These are phyloP conservation scores for Antitrichia curtipendula DNA, from an alignment of 225 moss, liverwort and hornwort species.

Conservation along the genomic window DNA sequence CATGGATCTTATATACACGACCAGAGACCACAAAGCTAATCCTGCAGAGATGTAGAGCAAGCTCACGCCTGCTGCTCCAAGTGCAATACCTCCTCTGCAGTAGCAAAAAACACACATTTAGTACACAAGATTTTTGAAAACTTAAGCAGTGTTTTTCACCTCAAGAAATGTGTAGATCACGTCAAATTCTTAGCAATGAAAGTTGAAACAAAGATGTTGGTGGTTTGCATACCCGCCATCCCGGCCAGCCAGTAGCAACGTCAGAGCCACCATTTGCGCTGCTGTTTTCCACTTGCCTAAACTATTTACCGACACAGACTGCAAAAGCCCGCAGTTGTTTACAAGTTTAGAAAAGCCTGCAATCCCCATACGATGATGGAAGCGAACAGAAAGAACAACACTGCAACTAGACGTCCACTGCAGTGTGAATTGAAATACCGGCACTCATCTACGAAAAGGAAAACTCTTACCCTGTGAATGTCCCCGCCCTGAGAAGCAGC, in stretches of 20 bases:
- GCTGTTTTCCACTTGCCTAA: conserved; percentile 91
- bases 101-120: neutral
- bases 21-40: conserved; percentile 80
- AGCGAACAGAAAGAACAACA: neutral
- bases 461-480: conserved; percentile 44
- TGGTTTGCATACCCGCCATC: conserved; percentile 64
- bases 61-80: conserved; percentile 53
- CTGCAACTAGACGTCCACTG: neutral
- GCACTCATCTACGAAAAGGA: neutral
- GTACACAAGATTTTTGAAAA: neutral
- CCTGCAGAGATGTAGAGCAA: conserved; percentile 76
- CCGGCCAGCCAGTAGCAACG: conserved; percentile 55
- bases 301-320: conserved; percentile 92
- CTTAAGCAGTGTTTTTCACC: no score
- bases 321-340: neutral
- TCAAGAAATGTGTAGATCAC: neutral
- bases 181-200: neutral
- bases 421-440: neutral
- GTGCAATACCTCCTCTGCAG: conserved; percentile 31
- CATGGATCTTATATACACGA: conserved; percentile 63
- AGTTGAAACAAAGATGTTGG: neutral
- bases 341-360: neutral
- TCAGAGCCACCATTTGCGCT: conserved; percentile 83
- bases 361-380: neutral
- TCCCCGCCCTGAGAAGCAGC: conserved; percentile 89